phyloP scores from a whole-genome alignment of 805 yeast genomes.

The Scheffersomyces ergatensis region DNA sequence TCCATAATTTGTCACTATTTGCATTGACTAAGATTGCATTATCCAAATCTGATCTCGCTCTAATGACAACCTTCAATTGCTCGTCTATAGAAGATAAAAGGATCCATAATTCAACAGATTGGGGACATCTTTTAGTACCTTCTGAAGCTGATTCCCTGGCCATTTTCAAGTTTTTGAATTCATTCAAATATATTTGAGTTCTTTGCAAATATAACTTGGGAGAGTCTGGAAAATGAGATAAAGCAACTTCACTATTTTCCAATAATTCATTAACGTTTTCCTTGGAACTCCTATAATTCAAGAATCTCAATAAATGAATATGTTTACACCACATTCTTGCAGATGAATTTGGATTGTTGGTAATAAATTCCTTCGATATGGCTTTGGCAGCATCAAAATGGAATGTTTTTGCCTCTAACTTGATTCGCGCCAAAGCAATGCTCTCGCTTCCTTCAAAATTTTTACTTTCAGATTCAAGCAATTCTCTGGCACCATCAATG shows the following conservation, averaged over 20 bases:
- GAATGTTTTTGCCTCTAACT: slow-evolving; percentile 51
- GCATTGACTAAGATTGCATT: slow-evolving; percentile 56
- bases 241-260: slow-evolving; percentile 42
- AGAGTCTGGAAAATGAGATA: slow-evolving; percentile 46
- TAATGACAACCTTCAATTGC: slow-evolving; percentile 38
- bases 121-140: slow-evolving; percentile 51
- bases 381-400: slow-evolving; percentile 39
- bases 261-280: slow-evolving; percentile 5
- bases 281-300: slow-evolving; percentile 3
- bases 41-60: slow-evolving; percentile 74
- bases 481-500: slow-evolving; percentile 47
- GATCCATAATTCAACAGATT: slow-evolving; percentile 52
- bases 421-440: slow-evolving; percentile 71
- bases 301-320: slow-evolving; percentile 20
- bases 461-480: slow-evolving; percentile 49
- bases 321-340: slow-evolving; percentile 63
- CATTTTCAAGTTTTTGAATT: slow-evolving; percentile 20
- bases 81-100: slow-evolving; percentile 48
- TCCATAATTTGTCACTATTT: slow-evolving; percentile 51
- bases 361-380: slow-evolving; percentile 20
- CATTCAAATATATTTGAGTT: slow-evolving; percentile 49
- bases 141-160: slow-evolving; percentile 48
- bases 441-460: slow-evolving; percentile 46
- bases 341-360: slow-evolving; percentile 16
- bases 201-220: slow-evolving; percentile 60